Base-by-base conservation (phyloP, 164 flowering plant species). In the Saururus chinensis region DNA sequence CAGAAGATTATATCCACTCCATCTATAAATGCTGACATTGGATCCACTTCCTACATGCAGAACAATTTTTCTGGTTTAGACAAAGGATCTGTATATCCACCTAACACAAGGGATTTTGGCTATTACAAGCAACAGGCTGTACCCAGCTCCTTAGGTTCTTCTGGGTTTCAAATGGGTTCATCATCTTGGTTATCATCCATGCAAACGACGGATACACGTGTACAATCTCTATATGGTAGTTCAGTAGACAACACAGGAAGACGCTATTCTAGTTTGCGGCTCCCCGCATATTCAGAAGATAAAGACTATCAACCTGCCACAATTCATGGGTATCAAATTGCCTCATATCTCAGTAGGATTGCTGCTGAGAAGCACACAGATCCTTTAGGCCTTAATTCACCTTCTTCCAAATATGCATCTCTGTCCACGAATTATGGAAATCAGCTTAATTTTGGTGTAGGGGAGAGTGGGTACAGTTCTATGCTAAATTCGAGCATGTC, bases 251-350 rank as follows among this genome's bases (percentile, higher is more conserved):
- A 75, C 48, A 68, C 74, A 51, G 96, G 86, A 81, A 86, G 82
- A 70, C 88, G 93, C 40, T 84, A 84, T 68, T 80, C 85, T 45
- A 87, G 98, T 76, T 74, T 87, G 76, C 87, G 85, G n/a, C 70
- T 78, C 56, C 83, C 86, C 21, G 70, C 84, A 41, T 76, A 90
- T 69, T 72, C 87, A 61, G 85, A 74, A 53, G 73, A 77, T 21
- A 68, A 74, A 79, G 87, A 87, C n/a, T n/a, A n/a, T 74, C 97
- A 93, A 76, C 99, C 97, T 20, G 84, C 84, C 48, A 93, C 96
- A 9, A 76, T 90, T 7, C 97, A 88, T 76, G 99, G 95, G 52
- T 88, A 81, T 76, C 89, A 88, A 73, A 51, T 88, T 40, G 75
- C 90, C 7, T 82, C 95, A 2, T 82, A 81, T 76, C 71, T 81